Conservation (phyloP, 2,329 filamentous ascomycete genomes). For the Fusarium staphyleae region DNA sequence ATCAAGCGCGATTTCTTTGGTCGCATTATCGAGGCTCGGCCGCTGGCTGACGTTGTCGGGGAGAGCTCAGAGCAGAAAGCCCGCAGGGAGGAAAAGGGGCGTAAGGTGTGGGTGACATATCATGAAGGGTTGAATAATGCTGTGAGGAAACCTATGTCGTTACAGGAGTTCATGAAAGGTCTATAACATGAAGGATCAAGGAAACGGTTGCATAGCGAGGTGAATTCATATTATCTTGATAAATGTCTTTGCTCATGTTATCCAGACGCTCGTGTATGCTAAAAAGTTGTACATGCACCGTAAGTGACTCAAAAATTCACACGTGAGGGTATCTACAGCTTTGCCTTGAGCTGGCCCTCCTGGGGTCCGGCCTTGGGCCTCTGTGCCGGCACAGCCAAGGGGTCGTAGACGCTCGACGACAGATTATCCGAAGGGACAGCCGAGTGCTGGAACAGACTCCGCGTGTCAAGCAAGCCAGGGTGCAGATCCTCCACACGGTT, state of each 20-base stretch:
- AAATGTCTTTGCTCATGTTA: constrained; percentile 13
- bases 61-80: constrained; percentile 45
- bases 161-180: constrained; percentile 78
- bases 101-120: constrained; percentile 83
- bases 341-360: constrained; percentile 44
- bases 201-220: constrained; percentile 21
- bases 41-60: constrained; percentile 51
- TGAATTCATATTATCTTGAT: constrained; percentile 5
- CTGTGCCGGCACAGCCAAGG: constrained; percentile 60
- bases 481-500: constrained; percentile 78
- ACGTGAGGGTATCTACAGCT: constrained; percentile 50
- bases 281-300: constrained; percentile 30
- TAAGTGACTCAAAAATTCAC: constrained; percentile 4
- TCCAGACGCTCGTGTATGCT: constrained; percentile 25
- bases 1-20: constrained; percentile 89
- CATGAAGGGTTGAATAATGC: constrained; percentile 93
- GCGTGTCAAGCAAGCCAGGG: constrained; percentile 79
- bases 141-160: constrained; percentile 83
- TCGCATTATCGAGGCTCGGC: constrained; percentile 63
- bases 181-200: constrained; percentile 50
- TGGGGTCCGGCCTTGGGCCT: constrained; percentile 48
- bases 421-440: constrained; percentile 59
- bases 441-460: constrained; percentile 67
- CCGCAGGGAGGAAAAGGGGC: constrained; percentile 53
- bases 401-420: constrained; percentile 59